Conservation (phyloP, 352 stramenopile genomes). For the Phytophthora capsici region DNA sequence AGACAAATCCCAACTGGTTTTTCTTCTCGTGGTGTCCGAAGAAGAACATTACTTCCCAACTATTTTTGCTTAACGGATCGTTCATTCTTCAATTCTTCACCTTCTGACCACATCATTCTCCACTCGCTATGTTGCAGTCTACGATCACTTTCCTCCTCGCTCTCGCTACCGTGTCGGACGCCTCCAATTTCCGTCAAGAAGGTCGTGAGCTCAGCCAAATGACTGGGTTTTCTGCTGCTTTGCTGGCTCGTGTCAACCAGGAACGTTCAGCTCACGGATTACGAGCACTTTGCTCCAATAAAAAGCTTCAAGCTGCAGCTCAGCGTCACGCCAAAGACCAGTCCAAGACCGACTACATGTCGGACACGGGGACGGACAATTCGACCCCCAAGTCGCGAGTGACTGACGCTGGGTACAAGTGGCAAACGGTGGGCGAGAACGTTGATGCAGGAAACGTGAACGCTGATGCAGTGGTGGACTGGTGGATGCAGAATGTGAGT, state of each 20-base stretch:
- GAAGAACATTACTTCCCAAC: not conserved
- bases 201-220: constrained; percentile 13
- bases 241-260: constrained; percentile 49
- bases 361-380: constrained; percentile 42
- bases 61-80: constrained; percentile 1
- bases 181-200: constrained; percentile 17
- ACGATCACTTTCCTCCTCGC: constrained; percentile 14
- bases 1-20: constrained; percentile 4
- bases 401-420: constrained; percentile 46
- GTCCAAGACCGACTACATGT: constrained; percentile 47
- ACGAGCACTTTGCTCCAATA: constrained; percentile 38
- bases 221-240: constrained; percentile 3
- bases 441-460: constrained; percentile 34
- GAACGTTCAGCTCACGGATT: constrained; percentile 44
- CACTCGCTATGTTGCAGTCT: constrained; percentile 2
- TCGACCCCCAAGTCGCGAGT: constrained; percentile 41
- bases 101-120: not conserved
- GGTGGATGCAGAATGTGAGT: constrained; percentile 32
- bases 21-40: not conserved
- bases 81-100: not conserved
- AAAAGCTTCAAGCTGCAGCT: constrained; percentile 29
- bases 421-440: constrained; percentile 40
- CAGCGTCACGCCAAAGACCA: constrained; percentile 40
- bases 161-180: not conserved
- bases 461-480: constrained; percentile 32